phyloP scores from a whole-genome alignment of 805 yeast species.

The Yarrowia sp. region DNA sequence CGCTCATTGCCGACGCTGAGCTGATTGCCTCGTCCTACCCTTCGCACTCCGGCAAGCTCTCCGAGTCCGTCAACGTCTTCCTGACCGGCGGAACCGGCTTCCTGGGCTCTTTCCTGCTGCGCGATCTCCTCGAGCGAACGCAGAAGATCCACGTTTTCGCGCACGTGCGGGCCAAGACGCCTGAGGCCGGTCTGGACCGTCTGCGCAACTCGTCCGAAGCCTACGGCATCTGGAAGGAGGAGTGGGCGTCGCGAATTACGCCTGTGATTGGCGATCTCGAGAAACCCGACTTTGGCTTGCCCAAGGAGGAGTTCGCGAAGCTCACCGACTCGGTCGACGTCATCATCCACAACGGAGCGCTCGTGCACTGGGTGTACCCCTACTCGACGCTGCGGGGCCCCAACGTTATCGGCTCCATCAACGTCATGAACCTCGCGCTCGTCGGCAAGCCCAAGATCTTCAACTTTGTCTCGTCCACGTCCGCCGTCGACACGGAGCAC shows the following conservation, averaged over 20 bases:
- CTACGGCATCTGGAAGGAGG: constrained; percentile 76
- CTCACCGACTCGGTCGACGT: constrained; percentile 68
- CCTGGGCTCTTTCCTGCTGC: constrained; percentile 83
- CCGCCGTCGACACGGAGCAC: constrained; percentile 82
- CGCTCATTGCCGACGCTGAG: constrained; percentile 41
- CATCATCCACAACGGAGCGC: constrained; percentile 93
- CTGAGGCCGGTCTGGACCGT: constrained; percentile 71
- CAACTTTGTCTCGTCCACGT: constrained; percentile 93
- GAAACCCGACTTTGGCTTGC: constrained; percentile 66
- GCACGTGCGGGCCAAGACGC: constrained; percentile 83
- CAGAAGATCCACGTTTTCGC: constrained; percentile 60
- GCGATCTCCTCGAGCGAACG: constrained; percentile 66
- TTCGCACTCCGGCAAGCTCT: constrained; percentile 45
- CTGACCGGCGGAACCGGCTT: constrained; percentile 97
- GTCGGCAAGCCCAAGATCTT: constrained; percentile 81
- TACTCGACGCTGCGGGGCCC: constrained; percentile 87
- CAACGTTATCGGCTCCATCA: constrained; percentile 83
- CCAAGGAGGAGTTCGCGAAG: constrained; percentile 53
- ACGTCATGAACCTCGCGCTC: constrained; percentile 74
- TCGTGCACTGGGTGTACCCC: constrained; percentile 98
- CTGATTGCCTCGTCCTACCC: constrained; percentile 44
- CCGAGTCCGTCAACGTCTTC: constrained; percentile 57
- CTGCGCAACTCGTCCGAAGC: constrained; percentile 70
- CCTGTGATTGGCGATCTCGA: constrained; percentile 84
- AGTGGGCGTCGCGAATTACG: constrained; percentile 56